Conservation (phyloP, 108 stramenopile genomes). For the Schizochytrium sp. region DNA sequence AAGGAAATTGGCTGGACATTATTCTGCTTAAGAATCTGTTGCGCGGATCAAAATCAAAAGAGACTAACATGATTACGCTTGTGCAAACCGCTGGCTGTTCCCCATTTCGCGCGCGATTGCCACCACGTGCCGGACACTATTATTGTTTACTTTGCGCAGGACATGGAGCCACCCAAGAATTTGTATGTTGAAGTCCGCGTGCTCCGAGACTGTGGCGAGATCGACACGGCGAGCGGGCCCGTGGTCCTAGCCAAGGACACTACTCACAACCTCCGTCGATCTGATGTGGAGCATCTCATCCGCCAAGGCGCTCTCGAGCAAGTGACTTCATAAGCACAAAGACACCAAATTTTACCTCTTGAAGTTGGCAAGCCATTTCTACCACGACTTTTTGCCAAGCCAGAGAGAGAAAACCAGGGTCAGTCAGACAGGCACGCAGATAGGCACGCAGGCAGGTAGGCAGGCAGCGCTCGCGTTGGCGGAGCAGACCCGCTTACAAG, state of each 20-base stretch:
- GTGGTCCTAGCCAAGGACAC: conserved; percentile 68
- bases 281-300: conserved; percentile 75
- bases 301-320: conserved; percentile 69
- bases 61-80: not conserved
- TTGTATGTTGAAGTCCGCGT: conserved; percentile 72
- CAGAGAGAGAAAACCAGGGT: too few species aligned
- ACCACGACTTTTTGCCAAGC: too few species aligned
- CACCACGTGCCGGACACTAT: too few species aligned
- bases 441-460: too few species aligned
- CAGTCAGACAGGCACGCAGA: too few species aligned
- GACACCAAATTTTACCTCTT: not conserved
- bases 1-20: too few species aligned
- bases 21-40: not conserved
- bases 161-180: conserved; percentile 60
- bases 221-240: conserved; percentile 62
- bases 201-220: conserved; percentile 39
- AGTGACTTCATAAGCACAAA: conserved; percentile 1
- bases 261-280: conserved; percentile 68
- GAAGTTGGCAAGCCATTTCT: too few species aligned
- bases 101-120: too few species aligned
- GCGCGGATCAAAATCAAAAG: not conserved
- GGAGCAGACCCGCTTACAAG: too few species aligned
- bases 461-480: too few species aligned
- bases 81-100: not conserved
- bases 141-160: not conserved